Conservation (phyloP, 2,329 filamentous ascomycete species). For the Zymoseptoria brevis region DNA sequence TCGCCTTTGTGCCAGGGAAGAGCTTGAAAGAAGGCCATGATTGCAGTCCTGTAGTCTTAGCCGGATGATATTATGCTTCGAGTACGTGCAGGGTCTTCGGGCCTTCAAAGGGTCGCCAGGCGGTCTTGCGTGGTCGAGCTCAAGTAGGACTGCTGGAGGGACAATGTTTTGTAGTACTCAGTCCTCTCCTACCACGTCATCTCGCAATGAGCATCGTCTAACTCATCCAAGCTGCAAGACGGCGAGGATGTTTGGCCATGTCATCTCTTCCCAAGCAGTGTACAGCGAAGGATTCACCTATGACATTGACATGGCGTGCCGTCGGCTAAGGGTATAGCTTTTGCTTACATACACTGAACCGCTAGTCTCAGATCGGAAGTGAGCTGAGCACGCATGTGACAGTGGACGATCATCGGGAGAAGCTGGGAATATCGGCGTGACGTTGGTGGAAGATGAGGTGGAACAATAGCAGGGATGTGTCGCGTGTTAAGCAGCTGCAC, state of each 20-base stretch:
- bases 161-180: neutral
- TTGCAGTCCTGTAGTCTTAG: too few species aligned
- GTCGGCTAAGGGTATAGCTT: neutral
- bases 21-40: constrained; percentile 11
- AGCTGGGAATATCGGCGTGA: neutral
- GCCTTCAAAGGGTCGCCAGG: too few species aligned
- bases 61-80: too few species aligned
- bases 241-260: neutral
- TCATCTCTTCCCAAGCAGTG: neutral
- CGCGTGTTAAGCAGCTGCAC: neutral
- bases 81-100: too few species aligned
- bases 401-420: neutral
- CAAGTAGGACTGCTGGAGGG: neutral
- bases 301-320: neutral
- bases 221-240: neutral
- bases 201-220: neutral
- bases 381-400: neutral
- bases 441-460: too few species aligned
- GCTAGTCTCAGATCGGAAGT: neutral
- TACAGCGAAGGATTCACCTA: neutral
- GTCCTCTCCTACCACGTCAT: neutral
- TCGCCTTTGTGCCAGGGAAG: constrained; percentile 10
- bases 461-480: too few species aligned
- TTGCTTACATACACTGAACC: neutral
- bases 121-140: neutral